These are phyloP conservation scores for Ilyonectria robusta DNA, from an alignment of 2,329 filamentous ascomycete genomes.

Conservation along the genomic window DNA sequence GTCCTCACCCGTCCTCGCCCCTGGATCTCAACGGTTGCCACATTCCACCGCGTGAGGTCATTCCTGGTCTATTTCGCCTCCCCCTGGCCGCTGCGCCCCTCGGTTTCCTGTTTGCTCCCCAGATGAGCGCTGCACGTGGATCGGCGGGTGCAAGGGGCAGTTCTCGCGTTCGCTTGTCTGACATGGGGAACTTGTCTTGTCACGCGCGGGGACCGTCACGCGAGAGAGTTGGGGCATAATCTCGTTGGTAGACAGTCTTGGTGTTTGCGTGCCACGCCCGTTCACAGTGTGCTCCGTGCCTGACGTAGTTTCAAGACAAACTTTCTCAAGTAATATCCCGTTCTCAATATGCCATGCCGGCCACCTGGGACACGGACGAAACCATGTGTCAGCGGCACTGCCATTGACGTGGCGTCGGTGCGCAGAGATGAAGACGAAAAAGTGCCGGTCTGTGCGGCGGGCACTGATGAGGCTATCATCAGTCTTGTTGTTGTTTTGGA, in stretches of 20 bases:
- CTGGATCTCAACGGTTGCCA: constrained; percentile 38
- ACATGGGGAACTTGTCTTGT: constrained; percentile 12
- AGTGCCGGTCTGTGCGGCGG: constrained; percentile 17
- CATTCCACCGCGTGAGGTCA: constrained; percentile 43
- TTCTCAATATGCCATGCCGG: neutral
- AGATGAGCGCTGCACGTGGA: constrained; percentile 8
- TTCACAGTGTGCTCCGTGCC: neutral
- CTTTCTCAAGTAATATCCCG: neutral
- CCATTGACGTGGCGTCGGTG: neutral
- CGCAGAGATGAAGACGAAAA: neutral
- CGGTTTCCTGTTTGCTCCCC: constrained; percentile 22
- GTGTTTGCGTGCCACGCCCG: neutral
- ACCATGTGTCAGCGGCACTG: neutral
- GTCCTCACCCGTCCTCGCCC: constrained; percentile 9
- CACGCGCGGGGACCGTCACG: constrained; percentile 8
- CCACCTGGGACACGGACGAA: neutral
- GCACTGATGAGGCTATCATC: neutral
- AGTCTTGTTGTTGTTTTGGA: neutral
- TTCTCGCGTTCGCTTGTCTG: constrained; percentile 1
- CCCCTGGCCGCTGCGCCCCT: constrained; percentile 32
- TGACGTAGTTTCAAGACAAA: neutral
- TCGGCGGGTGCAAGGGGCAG: constrained; percentile 8
- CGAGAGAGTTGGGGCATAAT: neutral
- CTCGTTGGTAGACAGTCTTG: neutral
- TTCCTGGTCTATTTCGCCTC: constrained; percentile 35